Evolutionary conservation across 2,329 filamentous ascomycete species (phyloP).

Genomic region (Pseudopithomyces maydicus): DNA sequence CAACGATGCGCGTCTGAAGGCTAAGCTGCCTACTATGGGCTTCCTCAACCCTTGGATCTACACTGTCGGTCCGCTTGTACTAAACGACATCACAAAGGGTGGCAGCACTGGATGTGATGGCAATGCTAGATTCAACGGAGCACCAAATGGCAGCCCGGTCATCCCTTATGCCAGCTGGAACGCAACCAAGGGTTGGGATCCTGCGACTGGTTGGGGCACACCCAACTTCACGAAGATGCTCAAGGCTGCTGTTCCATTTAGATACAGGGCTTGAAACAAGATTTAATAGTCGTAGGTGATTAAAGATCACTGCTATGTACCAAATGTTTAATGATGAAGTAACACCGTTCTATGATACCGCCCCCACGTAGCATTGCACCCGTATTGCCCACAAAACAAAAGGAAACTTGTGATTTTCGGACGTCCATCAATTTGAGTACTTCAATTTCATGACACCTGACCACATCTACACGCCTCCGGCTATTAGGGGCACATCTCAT

Average conservation of each 20-base stretch:
- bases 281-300: too few relatives aligned
- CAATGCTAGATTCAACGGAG: slow-evolving; percentile 27
- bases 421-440: too few relatives aligned
- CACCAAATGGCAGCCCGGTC: slow-evolving; percentile 36
- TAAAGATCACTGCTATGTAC: too few relatives aligned
- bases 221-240: slow-evolving; percentile 36
- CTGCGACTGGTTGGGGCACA: slow-evolving; percentile 38
- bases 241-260: slow-evolving; percentile 30
- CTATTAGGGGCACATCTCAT: too few relatives aligned
- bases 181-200: slow-evolving; percentile 41
- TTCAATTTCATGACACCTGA: too few relatives aligned
- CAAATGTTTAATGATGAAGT: too few relatives aligned
- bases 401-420: too few relatives aligned
- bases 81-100: slow-evolving; percentile 53
- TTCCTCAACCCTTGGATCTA: slow-evolving; percentile 64
- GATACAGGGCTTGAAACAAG: slow-evolving; percentile 24
- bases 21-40: slow-evolving; percentile 56
- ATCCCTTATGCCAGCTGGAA: slow-evolving; percentile 38
- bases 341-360: too few relatives aligned
- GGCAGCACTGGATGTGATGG: slow-evolving; percentile 45
- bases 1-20: slow-evolving; percentile 63
- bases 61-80: slow-evolving; percentile 53
- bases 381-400: too few relatives aligned
- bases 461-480: too few relatives aligned
- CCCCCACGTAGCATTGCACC: too few relatives aligned